These are phyloP conservation scores for Prosopis cineraria DNA, from an alignment of 306 rosid species.

Conservation along the genomic window DNA sequence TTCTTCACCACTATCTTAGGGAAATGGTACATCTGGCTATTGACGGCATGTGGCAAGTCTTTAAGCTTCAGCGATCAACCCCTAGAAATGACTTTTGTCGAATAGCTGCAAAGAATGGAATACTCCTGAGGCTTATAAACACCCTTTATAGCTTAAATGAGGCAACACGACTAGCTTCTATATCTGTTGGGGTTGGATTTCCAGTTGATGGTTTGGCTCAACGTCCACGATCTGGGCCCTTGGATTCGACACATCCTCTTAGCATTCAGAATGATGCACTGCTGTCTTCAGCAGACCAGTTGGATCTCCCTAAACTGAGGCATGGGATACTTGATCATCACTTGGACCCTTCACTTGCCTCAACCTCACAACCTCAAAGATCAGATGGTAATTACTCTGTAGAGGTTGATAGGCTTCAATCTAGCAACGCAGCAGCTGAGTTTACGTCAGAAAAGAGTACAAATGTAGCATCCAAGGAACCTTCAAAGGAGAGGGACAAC, in stretches of 20 bases:
- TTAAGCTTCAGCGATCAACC: constrained; percentile 96
- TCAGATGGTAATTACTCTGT: constrained; percentile 63
- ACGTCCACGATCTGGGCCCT: constrained; percentile 80
- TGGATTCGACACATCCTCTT: constrained; percentile 68
- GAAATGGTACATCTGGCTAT: constrained; percentile 99
- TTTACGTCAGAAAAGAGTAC: constrained; percentile 53
- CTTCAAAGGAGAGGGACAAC: constrained; percentile 66
- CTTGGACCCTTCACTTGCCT: constrained; percentile 75
- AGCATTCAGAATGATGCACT: constrained; percentile 65
- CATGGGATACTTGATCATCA: constrained; percentile 76
- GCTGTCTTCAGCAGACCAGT: constrained; percentile 60
- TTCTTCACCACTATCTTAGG: constrained; percentile 56
- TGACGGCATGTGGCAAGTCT: constrained; percentile 99
- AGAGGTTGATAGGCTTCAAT: constrained; percentile 74
- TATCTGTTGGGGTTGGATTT: constrained; percentile 79
- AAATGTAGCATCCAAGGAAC: constrained; percentile 56
- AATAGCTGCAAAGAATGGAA: constrained; percentile 94
- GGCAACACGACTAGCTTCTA: constrained; percentile 91
- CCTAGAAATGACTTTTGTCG: constrained; percentile 96
- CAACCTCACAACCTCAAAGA: constrained; percentile 79
- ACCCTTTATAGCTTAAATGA: constrained; percentile 96
- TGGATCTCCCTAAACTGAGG: constrained; percentile 62
- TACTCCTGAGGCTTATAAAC: constrained; percentile 92
- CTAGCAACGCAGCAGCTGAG: constrained; percentile 60
- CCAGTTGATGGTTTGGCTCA: constrained; percentile 70